These are phyloP conservation scores for Penicillium polonicum DNA, from an alignment of 2,329 filamentous ascomycete species.

Conservation along the genomic window DNA sequence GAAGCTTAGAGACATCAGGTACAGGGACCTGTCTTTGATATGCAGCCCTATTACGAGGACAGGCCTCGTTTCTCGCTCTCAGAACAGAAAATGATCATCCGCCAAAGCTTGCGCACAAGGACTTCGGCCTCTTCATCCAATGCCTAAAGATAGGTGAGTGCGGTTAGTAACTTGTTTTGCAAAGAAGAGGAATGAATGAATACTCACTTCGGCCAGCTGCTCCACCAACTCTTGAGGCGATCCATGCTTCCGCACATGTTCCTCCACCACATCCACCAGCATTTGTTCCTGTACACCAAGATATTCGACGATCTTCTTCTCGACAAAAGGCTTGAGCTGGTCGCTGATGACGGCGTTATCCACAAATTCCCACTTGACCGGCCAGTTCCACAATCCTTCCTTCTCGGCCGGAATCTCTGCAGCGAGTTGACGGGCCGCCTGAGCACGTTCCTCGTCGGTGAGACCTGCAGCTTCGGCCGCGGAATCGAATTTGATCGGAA, in stretches of 20 bases:
- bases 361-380: constrained; percentile 88
- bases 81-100: constrained; percentile 97
- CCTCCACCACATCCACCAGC: constrained; percentile 87
- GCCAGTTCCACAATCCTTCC: constrained; percentile 86
- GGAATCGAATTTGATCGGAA: constrained; percentile 79
- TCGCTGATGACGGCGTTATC: constrained; percentile 77
- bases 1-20: neutral
- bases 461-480: constrained; percentile 65
- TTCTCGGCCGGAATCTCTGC: constrained; percentile 87
- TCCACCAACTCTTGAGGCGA: constrained; percentile 78
- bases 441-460: constrained; percentile 81
- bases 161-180: constrained; percentile 34
- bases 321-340: constrained; percentile 89
- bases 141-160: constrained; percentile 52
- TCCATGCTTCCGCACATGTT: constrained; percentile 74
- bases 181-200: constrained; percentile 4
- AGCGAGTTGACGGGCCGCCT: constrained; percentile 77
- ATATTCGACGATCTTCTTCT: constrained; percentile 97
- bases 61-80: constrained; percentile 90
- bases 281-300: constrained; percentile 95
- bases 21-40: neutral
- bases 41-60: constrained; percentile 55
- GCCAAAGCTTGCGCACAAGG: constrained; percentile 94
- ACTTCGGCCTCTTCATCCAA: constrained; percentile 93
- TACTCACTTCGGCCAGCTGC: constrained; percentile 75